Percentiles rank a stretch among this genome's conserved stretches.
Evolutionary conservation across 192 early-diverging fungal genomes (phyloP).

Genomic region (Umbelopsis vinacea): DNA sequence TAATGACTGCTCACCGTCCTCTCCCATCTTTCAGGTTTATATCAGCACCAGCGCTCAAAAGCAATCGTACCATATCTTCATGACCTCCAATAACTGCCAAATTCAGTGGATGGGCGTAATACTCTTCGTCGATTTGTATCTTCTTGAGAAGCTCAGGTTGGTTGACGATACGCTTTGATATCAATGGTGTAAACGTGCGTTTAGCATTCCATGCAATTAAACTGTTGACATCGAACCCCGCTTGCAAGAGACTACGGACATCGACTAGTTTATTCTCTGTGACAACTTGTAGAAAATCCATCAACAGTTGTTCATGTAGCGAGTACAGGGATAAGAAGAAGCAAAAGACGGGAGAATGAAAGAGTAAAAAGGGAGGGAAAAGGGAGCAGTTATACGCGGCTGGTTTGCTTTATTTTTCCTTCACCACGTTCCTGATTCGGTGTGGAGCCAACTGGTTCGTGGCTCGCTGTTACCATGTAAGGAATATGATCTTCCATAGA

Average conservation of each 20-base stretch:
- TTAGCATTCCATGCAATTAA: conserved; percentile 50
- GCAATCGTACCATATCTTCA: conserved; percentile 55
- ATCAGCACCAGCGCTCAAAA: conserved; percentile 61
- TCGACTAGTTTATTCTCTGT: conserved; percentile 43
- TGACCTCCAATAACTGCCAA: conserved; percentile 63
- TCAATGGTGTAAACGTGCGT: conserved; percentile 44
- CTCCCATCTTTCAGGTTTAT: conserved; percentile 63
- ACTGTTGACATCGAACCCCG: conserved; percentile 50
- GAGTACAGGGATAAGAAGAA: neutral
- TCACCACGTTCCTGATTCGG: conserved; percentile 17
- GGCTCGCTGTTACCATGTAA: conserved; percentile 1
- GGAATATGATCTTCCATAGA: neutral
- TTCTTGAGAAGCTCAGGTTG: conserved; percentile 35
- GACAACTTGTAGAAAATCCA: conserved; percentile 50
- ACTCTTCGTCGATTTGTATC: conserved; percentile 44
- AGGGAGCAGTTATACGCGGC: neutral
- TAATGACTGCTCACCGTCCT: conserved; percentile 51
- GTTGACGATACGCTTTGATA: conserved; percentile 31
- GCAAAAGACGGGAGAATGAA: neutral
- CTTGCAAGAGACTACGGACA: conserved; percentile 42
- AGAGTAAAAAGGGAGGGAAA: neutral
- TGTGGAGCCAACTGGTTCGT: conserved; percentile 17
- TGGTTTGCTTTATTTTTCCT: neutral
- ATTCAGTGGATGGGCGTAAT: conserved; percentile 57
- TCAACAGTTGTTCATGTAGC: conserved; percentile 11